Percentiles rank a stretch among this genome's conserved stretches.
phyloP scores from a whole-genome alignment of 202 grass and related monocot species.

The Saccharum hybrid region DNA sequence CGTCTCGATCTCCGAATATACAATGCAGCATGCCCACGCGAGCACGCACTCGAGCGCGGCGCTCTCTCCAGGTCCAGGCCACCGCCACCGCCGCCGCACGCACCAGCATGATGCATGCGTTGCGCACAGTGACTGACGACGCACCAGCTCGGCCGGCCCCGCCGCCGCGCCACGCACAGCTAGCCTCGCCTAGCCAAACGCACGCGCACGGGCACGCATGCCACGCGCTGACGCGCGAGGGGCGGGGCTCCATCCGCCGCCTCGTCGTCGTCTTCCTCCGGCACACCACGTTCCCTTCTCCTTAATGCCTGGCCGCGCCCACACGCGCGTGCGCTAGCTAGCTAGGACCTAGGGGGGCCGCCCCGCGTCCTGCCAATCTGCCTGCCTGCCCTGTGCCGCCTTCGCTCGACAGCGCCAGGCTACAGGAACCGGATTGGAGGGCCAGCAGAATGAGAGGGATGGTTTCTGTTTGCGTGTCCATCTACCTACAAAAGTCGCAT shows the following conservation, averaged over 20 bases:
- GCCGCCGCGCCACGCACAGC: not conserved
- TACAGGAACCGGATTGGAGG: not conserved
- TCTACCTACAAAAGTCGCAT: not conserved
- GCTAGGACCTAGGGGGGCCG: not conserved
- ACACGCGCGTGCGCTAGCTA: not conserved
- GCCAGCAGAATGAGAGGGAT: conserved; percentile 3
- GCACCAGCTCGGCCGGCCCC: not conserved
- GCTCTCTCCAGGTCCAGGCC: not conserved
- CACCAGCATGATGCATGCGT: not conserved
- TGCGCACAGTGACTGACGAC: not conserved
- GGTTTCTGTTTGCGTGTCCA: too few relatives aligned
- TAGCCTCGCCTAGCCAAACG: not conserved
- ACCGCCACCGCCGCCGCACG: not conserved
- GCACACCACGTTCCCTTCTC: conserved; percentile 45
- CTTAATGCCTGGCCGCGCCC: conserved; percentile 36
- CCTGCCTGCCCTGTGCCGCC: not conserved
- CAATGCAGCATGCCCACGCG: not conserved
- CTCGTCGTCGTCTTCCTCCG: conserved; percentile 52
- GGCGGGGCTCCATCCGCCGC: not conserved
- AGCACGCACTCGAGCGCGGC: not conserved
- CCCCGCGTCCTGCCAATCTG: conserved; percentile 21
- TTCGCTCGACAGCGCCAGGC: not conserved
- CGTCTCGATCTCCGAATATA: not conserved
- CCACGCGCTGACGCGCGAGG: not conserved
- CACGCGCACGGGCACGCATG: conserved; percentile 17